Percentiles rank a stretch among this genome's conserved stretches.
Conservation (phyloP, 306 rosid genomes). For the Vicia villosa region DNA sequence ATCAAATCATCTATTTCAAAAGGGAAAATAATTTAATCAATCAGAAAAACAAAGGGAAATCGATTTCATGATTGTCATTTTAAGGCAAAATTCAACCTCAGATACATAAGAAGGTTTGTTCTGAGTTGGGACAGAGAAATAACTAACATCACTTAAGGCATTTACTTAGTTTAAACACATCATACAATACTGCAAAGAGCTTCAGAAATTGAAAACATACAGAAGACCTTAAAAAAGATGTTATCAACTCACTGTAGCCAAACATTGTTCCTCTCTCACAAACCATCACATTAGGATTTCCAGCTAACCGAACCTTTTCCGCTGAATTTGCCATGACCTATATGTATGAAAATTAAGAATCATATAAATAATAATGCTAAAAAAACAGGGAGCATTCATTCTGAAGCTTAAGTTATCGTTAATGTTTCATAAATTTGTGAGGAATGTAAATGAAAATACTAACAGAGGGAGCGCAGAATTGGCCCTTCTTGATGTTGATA, state of each 20-base stretch:
- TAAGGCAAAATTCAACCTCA: constrained; percentile 28
- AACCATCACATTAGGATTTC: constrained; percentile 96
- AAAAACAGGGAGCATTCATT: not conserved
- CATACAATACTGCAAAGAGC: constrained; percentile 11
- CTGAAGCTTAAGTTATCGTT: constrained; percentile 6
- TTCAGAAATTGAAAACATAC: constrained; percentile 24
- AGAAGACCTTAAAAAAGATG: constrained; percentile 21
- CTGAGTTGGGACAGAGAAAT: not conserved
- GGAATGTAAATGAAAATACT: constrained; percentile 44
- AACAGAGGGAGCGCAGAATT: constrained; percentile 97
- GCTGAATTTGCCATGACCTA: constrained; percentile 94
- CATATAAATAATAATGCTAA: constrained; percentile 28
- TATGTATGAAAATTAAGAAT: constrained; percentile 29
- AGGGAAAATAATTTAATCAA: constrained; percentile 34
- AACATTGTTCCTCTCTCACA: constrained; percentile 99
- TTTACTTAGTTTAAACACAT: constrained; percentile 14
- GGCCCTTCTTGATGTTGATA: constrained; percentile 92
- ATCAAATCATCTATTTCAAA: constrained; percentile 76
- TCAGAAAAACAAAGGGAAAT: constrained; percentile 1
- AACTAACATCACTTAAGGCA: constrained; percentile 24
- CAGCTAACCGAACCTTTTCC: constrained; percentile 90
- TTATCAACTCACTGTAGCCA: constrained; percentile 90
- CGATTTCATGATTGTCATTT: constrained; percentile 21
- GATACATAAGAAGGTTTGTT: not conserved
- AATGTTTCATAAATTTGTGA: constrained; percentile 21